Base-by-base conservation (phyloP, 2,329 filamentous ascomycete genomes). In the Atkinsonella hypoxylon region DNA sequence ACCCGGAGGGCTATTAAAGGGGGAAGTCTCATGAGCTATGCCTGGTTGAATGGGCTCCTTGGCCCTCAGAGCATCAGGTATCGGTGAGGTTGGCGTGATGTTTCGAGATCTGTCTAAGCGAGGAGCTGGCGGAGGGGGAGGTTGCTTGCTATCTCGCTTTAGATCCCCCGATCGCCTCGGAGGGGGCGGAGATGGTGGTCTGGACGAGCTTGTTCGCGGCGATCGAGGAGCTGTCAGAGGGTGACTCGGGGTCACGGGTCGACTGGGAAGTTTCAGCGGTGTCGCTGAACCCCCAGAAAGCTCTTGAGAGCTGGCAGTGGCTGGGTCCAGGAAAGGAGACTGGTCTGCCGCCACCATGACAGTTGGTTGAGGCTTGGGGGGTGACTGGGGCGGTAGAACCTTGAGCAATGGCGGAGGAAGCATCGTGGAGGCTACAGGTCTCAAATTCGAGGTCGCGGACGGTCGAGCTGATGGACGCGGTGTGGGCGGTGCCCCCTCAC, bases 1-100 rank as follows among this genome's bases (percentile, higher is more conserved):
- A 57, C 81, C 83, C 0, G 90, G 89, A 17, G 89, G 89, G 36
- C 89, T 95, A 60, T 76, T 89, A 62, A 96, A 95, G 0, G 91
- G 90, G 1, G 91, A 95, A 0, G 82, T 62, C 60, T 72, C 69
- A 54, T 71, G 64, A 0, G 58, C 56, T 5, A 64, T 55, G 10
- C 54, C 55, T 6, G 54, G 45, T 47, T 52, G 61, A 2, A 48
- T 54, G 7, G 38, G 32, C n/a, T 53, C 39, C 30, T 48, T 53
- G 31, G 36, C 56, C 26, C 47, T 54, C 18, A 44, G 53, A 2
- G 52, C 11, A 13, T 59, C 53, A 11, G 59, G 18, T 5, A 51
- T 45, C 2, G 49, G 42, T 11, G 55, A 50, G 34, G 59, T 61
- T 2, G 55, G 55, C 11, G 58, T 57, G 15, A 62, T 62, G 20